Base-by-base conservation (phyloP, 1,284 basidiomycete species). In the Cystobasidiaceae sp. region DNA sequence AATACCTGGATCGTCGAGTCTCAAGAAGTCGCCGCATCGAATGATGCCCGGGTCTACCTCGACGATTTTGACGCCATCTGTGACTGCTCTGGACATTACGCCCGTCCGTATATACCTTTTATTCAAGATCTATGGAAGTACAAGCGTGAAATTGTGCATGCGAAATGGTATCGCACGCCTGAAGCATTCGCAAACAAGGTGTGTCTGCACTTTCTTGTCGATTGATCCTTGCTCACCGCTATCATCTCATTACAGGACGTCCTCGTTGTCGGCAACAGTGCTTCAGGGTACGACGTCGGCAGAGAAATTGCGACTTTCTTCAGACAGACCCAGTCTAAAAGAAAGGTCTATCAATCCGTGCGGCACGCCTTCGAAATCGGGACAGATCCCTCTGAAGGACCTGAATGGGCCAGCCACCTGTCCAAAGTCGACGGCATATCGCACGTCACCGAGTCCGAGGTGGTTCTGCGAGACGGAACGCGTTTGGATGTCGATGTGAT, bases 191-290 rank as follows among this genome's bases (percentile, higher is more conserved):
- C 17, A 45, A 57, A 70, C 52, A 70, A 71, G 66, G 73, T 68
- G 9, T n/a, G 21, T 9, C 8, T 7, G 19, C 15, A 1, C 23
- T 55, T 2, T 0, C 11, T 15, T 41, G 19, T 25, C 46, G 9
- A 23, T 15, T 46, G 44, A 0, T 3, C 7, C 5, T 52, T 13
- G 28, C 17, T 6, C 5, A 3, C 28, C 25, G 2, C 13, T 48
- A 17, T 5, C 13, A 1, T 9, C 17, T 50, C 52, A n/a, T 41
- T 49, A 5, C 69, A 78, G 71, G 78, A 72, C 0, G 77, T 82
- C 5, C 73, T 83, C 23, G 79, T 83, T 0, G 78, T 82, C 6
- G 82, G 82, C 5, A 80, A 79, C 30, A 77, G 76, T n/a, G 78
- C 78, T 3, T 80, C 79, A 0, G 82, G 81, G 0, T 79, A 79